Conservation (phyloP, 352 stramenopile genomes). For the Phytophthora brassicae region DNA sequence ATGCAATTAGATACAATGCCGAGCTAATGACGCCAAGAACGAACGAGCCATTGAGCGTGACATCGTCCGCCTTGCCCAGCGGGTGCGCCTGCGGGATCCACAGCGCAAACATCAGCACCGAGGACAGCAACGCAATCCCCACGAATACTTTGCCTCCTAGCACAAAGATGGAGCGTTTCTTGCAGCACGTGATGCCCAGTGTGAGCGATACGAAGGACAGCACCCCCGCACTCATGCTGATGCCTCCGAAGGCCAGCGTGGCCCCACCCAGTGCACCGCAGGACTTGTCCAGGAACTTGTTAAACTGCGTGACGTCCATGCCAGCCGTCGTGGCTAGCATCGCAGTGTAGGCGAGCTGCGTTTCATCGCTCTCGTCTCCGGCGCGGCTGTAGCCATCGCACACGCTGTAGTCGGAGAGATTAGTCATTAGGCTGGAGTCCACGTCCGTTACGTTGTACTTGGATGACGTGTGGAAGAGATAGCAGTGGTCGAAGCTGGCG, state of each 20-base stretch:
- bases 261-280: slow-evolving; percentile 47
- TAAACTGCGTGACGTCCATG: slow-evolving; percentile 53
- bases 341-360: slow-evolving; percentile 35
- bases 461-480: slow-evolving; percentile 71
- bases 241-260: slow-evolving; percentile 47
- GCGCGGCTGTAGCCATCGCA: slow-evolving; percentile 57
- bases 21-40: slow-evolving; percentile 49
- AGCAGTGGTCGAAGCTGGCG: slow-evolving; percentile 63
- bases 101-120: slow-evolving; percentile 57
- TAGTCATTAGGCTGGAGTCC: slow-evolving; percentile 37
- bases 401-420: slow-evolving; percentile 59
- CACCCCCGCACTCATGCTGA: slow-evolving; percentile 42
- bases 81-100: slow-evolving; percentile 59
- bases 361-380: slow-evolving; percentile 23
- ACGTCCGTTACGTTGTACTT: slow-evolving; percentile 45
- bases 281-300: slow-evolving; percentile 63
- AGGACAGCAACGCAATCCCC: slow-evolving; percentile 40
- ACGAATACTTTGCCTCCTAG: slow-evolving; percentile 45
- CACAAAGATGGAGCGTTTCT: slow-evolving; percentile 67
- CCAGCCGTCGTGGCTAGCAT: slow-evolving; percentile 42
- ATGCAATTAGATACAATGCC: slow-evolving; percentile 49
- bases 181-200: slow-evolving; percentile 72
- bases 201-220: slow-evolving; percentile 54
- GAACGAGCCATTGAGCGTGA: slow-evolving; percentile 60
- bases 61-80: slow-evolving; percentile 59